Conservation (phyloP, 108 stramenopile genomes). For the Cyclotella baltica region DNA sequence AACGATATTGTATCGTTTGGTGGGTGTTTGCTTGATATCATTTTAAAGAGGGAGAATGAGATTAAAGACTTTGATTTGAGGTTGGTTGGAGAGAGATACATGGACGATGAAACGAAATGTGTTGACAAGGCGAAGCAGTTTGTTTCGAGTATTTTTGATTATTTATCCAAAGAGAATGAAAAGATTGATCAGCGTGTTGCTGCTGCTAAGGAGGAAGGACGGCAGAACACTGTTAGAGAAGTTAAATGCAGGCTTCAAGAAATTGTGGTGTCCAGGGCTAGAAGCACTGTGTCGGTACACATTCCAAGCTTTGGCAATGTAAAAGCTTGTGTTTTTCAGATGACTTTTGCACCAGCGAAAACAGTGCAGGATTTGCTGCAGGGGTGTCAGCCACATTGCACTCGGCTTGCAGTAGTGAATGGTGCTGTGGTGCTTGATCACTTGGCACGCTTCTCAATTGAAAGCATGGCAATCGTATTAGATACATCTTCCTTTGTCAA, state of each 20-base stretch:
- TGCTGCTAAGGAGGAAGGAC: neutral
- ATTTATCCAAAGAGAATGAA: constrained; percentile 20
- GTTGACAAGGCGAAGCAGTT: constrained; percentile 29
- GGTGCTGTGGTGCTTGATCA: constrained; percentile 24
- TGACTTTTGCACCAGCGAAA: constrained; percentile 18
- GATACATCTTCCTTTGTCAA: constrained; percentile 23
- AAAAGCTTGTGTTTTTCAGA: constrained; percentile 9
- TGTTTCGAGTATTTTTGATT: constrained; percentile 22
- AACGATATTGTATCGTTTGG: constrained; percentile 29
- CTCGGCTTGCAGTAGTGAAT: constrained; percentile 29
- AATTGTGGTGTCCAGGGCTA: constrained; percentile 16
- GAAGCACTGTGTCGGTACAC: constrained; percentile 34
- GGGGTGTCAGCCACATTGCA: constrained; percentile 30
- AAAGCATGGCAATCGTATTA: constrained; percentile 21
- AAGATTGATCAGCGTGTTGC: constrained; percentile 10
- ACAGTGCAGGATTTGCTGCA: constrained; percentile 18
- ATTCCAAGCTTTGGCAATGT: constrained; percentile 14
- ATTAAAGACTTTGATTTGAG: constrained; percentile 40
- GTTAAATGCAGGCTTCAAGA: constrained; percentile 34
- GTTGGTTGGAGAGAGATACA: constrained; percentile 23
- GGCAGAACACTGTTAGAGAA: no score
- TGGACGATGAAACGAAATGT: constrained; percentile 25
- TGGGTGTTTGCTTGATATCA: constrained; percentile 29
- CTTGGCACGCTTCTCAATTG: constrained; percentile 32
- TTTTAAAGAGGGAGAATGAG: neutral